Evolutionary conservation across 352 stramenopile species (phyloP), one percentile per base, ranked within the genome.

Genomic region (Phytopythium delawarense): DNA sequence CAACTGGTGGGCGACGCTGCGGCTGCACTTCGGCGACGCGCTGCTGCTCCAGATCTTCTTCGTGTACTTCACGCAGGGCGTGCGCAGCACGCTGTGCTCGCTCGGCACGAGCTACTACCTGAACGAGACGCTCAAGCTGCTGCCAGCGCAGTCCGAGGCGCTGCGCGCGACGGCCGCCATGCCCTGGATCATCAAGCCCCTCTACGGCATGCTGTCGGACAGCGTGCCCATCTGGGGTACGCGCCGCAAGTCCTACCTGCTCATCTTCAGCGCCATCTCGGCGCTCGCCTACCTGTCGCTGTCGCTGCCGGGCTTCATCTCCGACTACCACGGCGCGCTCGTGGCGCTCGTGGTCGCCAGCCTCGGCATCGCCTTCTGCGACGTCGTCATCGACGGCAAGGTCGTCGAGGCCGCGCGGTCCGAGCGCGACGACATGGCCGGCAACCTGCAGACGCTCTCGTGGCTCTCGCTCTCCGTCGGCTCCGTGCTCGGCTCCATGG

Each of bases 21-120:
- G 79, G 0, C 35, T 80, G 50, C 80, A 92, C 61, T 90, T 89
- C 56, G 82, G 80, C 32, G 77, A 89, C 62, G 77, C 65, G 7
- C 63, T 92, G 32, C 64, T 92, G 67, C 69, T 89, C 25, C 82
- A 92, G 65, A 89, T 92, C 46, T 92, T 92, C 72, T 92, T 89
- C 54, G 82, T 92, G 13, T 92, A 92, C 78, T 92, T 90, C 51
- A 92, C 82, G 20, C 82, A 92, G 63, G 82, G 82, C 30, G 78
- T 92, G 42, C 82, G 82, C 51, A 88, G 75, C 63, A 92, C 82
- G 52, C 69, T 92, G 23, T 92, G 80, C 64, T 92, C 80, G 15
- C 62, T 92, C 15, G 80, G 82, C 34, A 90, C 82, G 52, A 92
- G 82, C 59, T 92, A 90, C 70, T 92, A 87, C 59, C 66, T 90